Base-by-base conservation (phyloP, 176 grass and related monocot species). In the Elymus sibiricus region DNA sequence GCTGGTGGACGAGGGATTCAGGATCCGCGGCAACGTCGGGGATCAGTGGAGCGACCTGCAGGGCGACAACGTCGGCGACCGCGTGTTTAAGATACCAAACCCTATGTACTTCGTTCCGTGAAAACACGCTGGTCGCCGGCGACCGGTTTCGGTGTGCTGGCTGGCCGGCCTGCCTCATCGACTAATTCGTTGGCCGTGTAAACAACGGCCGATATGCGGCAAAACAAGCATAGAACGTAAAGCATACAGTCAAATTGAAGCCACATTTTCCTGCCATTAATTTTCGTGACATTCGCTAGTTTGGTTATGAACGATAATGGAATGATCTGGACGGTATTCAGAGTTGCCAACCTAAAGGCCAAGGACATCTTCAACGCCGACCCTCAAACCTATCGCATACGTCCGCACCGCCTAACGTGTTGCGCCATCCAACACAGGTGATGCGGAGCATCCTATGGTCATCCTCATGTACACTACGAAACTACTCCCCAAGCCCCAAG, bases 11-110 rank as follows among this genome's bases (percentile, higher is more conserved):
- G 90, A 94, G 59, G 97, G 94, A 2, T 99, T 92, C 79, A 82
- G 88, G 70, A 87, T 99, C 79, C 86, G 94, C 2, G 97, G 94
- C 59, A 99, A 99, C 62, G 87, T 96, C 56, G 97, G 97, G 3
- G 94, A 99, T 72, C 97, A 99, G 84, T 99, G 97, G 97, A 99
- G 94, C 81, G 92, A 98, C 79, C 80, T 99, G 64, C 82, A 82
- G 74, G 97, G 97, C 53, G 94, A 96, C 9, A 90, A 53, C 83
- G 81, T 34, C 73, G 92, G 92, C 27, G 94, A 99, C 67, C 92
- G 94, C 66, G 82, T 92, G 12, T 99, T 96, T 84, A 99, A 99
- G 84, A 84, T 99, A 64, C 97, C 97, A 21, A 99, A 99, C 78
- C 97, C 97, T 43, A 96, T 99, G 92, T 99, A 99, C 78, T 99